Base-by-base conservation (phyloP, 2,329 filamentous ascomycete genomes). In the Fusarium brevicatenulatum region DNA sequence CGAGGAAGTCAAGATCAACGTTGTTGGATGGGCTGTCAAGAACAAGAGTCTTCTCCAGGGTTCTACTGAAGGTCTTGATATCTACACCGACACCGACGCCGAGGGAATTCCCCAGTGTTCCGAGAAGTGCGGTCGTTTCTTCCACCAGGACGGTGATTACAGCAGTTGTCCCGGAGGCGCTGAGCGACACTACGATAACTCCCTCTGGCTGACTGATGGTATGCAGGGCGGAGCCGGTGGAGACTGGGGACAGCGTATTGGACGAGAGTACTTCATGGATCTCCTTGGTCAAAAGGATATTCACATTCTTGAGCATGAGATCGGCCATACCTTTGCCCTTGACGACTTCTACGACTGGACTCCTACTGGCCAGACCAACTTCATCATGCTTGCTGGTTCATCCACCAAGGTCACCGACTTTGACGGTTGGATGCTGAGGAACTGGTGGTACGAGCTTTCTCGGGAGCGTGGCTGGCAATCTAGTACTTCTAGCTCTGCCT, bases 351-450 rank as follows among this genome's bases (percentile, higher is more conserved):
- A 75, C 13, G 83, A 85, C 75, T 86, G 83, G 84, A 83, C 80
- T 25, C 84, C 85, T 1, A 79, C 78, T 10, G 83, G 83, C 10
- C 71, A 83, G 37, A 73, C 76, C 12, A 83, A 79, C 73, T 86
- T 86, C 76, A 80, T 86, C 69, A 86, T 86, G 85, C 73, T 81
- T 49, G 83, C 85, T 53, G 85, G 85, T 8, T 82, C 81, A 50
- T 78, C 85, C 2, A 78, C 73, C 25, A 66, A 80, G 52, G 80
- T 86, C 25, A 86, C 85, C 5, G 84, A 86, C 46, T 86, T 86
- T 54, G 85, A 86, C 58, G 83, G 82, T 25, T 86, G 85, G 85
- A 86, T 86, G 84, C 74, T 83, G 52, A 76, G 84, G 4, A 83
- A 86, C 73, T 86, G 84, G 83, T 86, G 84, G 84, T 78, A 81